Base-by-base conservation (phyloP, 331 rosid genomes). In the Cucumis variabilis region DNA sequence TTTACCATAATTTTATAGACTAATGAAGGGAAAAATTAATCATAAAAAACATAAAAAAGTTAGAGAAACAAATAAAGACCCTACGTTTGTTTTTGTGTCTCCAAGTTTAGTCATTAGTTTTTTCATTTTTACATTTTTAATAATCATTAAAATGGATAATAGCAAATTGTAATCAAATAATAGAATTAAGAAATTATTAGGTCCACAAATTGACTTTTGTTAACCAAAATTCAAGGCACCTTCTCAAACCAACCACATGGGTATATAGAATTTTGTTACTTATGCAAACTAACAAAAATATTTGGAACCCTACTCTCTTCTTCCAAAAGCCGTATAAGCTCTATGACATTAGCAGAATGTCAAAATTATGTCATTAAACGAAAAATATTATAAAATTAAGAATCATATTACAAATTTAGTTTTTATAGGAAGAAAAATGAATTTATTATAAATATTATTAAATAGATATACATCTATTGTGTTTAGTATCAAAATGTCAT, bases 131-230 rank as follows among this genome's bases (percentile, higher is more conserved):
- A 10, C 13, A 10, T 9, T 48, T 9, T 16, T 17, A 44, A 7
- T 44, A 44, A 44, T 44, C 8, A 44, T 44, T 17, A 17, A 58
- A 73, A 37, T 33, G 53, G 65, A 58, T 17, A 11, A 74, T 73
- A 20, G 80, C 80, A 74, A 41, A 74, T 44, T 19, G 27, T 7
- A 73, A 73, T 37, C 17, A 74, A 73, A 73, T 4, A 46, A 73
- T 37, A 74, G 23, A 74, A 50, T 74, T 4, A 20, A 44, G 28
- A 53, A 74, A 20, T 41, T 5, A 74, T 74, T 74, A 41, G 55
- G 80, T 74, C 80, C 80, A 41, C 28, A 74, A 23, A 19, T 74
- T 20, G 80, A 74, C 80, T 74, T 74, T 37, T 20, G 46, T 72
- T 72, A 11, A 16, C 50, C 17, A 33, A 58, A 72, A 72, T 33